Base-by-base conservation (phyloP, 345 rosid species). In the Bretschneidera sinensis region DNA sequence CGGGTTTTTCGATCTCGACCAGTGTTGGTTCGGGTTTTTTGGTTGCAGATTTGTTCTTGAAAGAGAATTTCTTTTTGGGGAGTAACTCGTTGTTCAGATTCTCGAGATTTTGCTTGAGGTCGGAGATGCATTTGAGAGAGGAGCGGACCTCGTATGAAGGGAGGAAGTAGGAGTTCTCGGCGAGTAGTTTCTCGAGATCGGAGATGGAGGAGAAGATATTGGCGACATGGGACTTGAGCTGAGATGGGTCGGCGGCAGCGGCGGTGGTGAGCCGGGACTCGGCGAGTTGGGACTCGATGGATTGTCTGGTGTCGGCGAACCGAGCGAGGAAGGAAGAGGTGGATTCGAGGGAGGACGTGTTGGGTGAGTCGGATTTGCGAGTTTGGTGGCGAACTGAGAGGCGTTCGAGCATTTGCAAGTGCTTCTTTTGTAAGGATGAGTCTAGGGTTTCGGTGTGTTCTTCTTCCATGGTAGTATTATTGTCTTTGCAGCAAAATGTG, bases 141-240 rank as follows among this genome's bases (percentile, higher is more conserved):
- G 92, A 81, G 50, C 95, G 76, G 28, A 89, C 83, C 47, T 92
- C 92, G 74, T 87, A 85, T 20, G 97, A 74, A 16, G 97, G 97
- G 58, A 89, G 79, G 58, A 59, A 69, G 71, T 85, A 87, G 2
- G 97, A 84, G 70, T 73, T 89, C 68, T 86, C 82, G 24, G 96
- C 91, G 48, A 89, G 79, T 39, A 87, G 82, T 60, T 84, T 76
- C 61, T 87, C 96, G 39, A 92, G 88, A 43, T 82, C 76, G 25
- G 84, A 60, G 56, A 92, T 87, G 54, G 88, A 64, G 17, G 70
- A 65, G 28, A 90, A 85, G 74, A 89, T 80, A 25, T 67, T 57
- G 14, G 75, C 67, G 48, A 87, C 76, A 49, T 67, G 78, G 19
- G 85, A 79, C 68, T 80, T 85, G 39, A 78, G 55, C 35, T 59